Evolutionary conservation across 1,139 yeast genomes (phyloP).

Genomic region (Yamadazyma oceani): DNA sequence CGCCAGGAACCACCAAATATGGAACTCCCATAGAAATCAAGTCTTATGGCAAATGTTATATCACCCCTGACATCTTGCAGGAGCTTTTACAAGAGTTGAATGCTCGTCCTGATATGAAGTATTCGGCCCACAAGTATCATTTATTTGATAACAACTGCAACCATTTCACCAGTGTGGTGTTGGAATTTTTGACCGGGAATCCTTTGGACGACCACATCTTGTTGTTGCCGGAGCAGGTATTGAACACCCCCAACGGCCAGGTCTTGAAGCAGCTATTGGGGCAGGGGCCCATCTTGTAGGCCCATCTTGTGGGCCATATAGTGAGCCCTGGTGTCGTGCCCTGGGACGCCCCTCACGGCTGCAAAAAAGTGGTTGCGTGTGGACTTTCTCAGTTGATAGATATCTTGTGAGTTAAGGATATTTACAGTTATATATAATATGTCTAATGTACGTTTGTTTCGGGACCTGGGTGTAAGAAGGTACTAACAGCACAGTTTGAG

Average conservation of each 20-base stretch:
- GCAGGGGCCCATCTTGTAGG: background rate
- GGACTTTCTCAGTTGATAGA: too few species aligned
- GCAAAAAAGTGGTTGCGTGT: too few species aligned
- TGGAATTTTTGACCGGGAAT: constrained; percentile 60
- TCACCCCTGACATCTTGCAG: constrained; percentile 51
- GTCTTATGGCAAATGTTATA: constrained; percentile 53
- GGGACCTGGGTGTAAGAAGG: too few species aligned
- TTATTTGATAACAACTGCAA: constrained; percentile 69
- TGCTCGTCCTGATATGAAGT: constrained; percentile 38
- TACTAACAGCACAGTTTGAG: too few species aligned
- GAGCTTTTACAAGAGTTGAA: constrained; percentile 55
- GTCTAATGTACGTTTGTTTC: too few species aligned
- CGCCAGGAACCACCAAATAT: constrained; percentile 58
- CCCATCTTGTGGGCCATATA: too few species aligned
- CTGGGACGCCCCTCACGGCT: too few species aligned
- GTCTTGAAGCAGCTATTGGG: constrained; percentile 31
- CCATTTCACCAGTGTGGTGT: constrained; percentile 59
- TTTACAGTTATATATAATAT: too few species aligned
- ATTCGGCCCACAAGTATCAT: constrained; percentile 51
- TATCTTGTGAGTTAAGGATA: too few species aligned
- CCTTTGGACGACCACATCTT: constrained; percentile 50
- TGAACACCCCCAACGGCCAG: constrained; percentile 60
- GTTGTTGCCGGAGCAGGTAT: constrained; percentile 55
- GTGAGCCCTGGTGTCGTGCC: too few species aligned
- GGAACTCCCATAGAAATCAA: constrained; percentile 57